Evolutionary conservation across 2,329 filamentous ascomycete species (phyloP), one percentile per base, ranked within the genome.

Genomic region (Lasiodiplodia hormozganensis): DNA sequence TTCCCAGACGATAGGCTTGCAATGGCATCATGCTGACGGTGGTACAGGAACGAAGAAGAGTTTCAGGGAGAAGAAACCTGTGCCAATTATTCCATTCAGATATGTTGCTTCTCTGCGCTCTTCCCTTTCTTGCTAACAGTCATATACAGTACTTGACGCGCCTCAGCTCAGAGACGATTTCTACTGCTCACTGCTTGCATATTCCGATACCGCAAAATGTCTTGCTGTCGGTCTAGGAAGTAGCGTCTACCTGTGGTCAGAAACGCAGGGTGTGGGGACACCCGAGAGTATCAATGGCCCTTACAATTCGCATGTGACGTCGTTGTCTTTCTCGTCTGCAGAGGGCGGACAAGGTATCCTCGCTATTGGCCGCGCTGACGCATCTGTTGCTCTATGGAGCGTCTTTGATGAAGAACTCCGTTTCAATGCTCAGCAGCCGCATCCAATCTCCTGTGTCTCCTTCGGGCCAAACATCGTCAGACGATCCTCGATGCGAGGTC

Each of bases 141-240:
- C 25, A 28, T n/a, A 11, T 70, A 91, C 89, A 81, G 92, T 97
- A 7, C 85, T 99, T 5, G 93, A 97, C 80, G 95, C 95, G 10
- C 94, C 94, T 2, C 88, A 89, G 64, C 84, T 98, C n/a, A 89
- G 93, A 68, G 94, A 98, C 74, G 95, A 99, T 79, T 99, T 94
- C 78, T 99, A 99, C 78, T 97, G 94, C 80, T 96, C 94, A 0
- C 86, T 94, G 2, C 85, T 99, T 66, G 93, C 96, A 11, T 98
- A 97, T 78, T 97, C 91, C 0, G 79, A 86, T 51, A 91, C 88
- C 8, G 87, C 89, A 62, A 87, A 91, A 65, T 92, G 90, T 16
- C 85, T 99, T 18, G 95, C 93, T 21, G 92, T 98, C 21, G 95
- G 93, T 0, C 85, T 98, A 16, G 90, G 90, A 0, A 89, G 90